Conservation (phyloP, 139 green algal species). For the Astrephomene gubernaculifera region DNA sequence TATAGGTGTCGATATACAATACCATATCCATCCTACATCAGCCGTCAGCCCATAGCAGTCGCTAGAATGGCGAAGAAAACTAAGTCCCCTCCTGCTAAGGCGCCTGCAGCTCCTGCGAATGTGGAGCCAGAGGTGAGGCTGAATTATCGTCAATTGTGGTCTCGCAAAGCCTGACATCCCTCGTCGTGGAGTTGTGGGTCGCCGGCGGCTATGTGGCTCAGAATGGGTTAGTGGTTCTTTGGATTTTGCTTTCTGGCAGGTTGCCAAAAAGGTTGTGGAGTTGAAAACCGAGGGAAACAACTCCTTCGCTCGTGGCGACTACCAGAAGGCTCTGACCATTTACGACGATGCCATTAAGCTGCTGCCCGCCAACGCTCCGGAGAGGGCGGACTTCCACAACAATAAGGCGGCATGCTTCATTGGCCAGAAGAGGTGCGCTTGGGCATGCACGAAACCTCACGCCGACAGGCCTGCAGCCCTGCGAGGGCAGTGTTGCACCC, state of each 20-base stretch:
- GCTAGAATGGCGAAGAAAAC: slow-evolving; percentile 36
- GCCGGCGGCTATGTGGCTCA: slow-evolving; percentile 8
- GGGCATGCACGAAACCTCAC: too few species aligned
- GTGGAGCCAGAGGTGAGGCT: slow-evolving; percentile 20
- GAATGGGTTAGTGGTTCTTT: not conserved
- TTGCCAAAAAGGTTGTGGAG: slow-evolving; percentile 50
- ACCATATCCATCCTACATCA: too few species aligned
- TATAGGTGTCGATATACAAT: too few species aligned
- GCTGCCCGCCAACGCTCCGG: slow-evolving; percentile 58
- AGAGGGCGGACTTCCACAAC: slow-evolving; percentile 77
- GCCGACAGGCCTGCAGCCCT: too few species aligned
- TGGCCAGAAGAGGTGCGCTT: slow-evolving; percentile 71
- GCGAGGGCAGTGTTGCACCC: too few species aligned
- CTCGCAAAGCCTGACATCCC: not conserved
- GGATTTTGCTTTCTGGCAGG: not conserved
- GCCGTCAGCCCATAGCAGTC: too few species aligned
- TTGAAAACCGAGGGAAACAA: slow-evolving; percentile 81
- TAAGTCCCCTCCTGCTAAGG: not conserved
- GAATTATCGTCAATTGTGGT: not conserved
- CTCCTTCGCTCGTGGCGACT: slow-evolving; percentile 81
- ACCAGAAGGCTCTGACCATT: slow-evolving; percentile 70
- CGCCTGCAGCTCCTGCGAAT: not conserved
- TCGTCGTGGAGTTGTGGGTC: not conserved
- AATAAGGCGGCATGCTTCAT: slow-evolving; percentile 89
- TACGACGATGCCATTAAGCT: slow-evolving; percentile 82